Conservation (phyloP, 2,329 filamentous ascomycete genomes). For the Nemania sp. region DNA sequence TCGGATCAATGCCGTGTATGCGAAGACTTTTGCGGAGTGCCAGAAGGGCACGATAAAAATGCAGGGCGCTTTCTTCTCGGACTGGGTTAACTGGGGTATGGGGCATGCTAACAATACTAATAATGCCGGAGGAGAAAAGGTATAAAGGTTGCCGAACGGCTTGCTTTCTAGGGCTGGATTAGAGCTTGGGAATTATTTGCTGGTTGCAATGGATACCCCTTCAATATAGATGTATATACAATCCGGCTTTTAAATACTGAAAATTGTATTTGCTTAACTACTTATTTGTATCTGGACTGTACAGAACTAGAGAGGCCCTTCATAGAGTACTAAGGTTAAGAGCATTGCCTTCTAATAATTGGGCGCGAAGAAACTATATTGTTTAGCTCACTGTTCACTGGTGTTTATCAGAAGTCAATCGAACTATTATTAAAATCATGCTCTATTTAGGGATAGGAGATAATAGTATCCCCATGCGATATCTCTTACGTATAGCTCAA, state of each 20-base stretch:
- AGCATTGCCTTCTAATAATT: not conserved
- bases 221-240: not conserved
- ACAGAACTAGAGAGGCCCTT: not conserved
- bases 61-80: constrained; percentile 74
- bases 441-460: not conserved
- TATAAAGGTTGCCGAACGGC: not conserved
- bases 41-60: constrained; percentile 69
- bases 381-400: not conserved
- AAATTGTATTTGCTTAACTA: no score
- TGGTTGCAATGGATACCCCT: constrained; percentile 24
- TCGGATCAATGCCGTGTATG: constrained; percentile 73
- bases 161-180: not conserved
- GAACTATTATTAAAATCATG: not conserved
- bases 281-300: no score
- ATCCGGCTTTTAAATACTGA: not conserved
- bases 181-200: not conserved
- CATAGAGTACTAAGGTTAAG: not conserved
- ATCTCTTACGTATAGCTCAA: constrained; percentile 1
- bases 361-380: not conserved
- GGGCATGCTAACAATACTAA: constrained; percentile 55
- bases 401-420: not conserved
- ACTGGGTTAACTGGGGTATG: constrained; percentile 81
- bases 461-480: not conserved
- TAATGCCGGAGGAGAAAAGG: constrained; percentile 16
- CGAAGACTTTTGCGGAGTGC: constrained; percentile 69